Conservation (phyloP, 176 grass and related monocot genomes). For the Paspalum notatum region DNA sequence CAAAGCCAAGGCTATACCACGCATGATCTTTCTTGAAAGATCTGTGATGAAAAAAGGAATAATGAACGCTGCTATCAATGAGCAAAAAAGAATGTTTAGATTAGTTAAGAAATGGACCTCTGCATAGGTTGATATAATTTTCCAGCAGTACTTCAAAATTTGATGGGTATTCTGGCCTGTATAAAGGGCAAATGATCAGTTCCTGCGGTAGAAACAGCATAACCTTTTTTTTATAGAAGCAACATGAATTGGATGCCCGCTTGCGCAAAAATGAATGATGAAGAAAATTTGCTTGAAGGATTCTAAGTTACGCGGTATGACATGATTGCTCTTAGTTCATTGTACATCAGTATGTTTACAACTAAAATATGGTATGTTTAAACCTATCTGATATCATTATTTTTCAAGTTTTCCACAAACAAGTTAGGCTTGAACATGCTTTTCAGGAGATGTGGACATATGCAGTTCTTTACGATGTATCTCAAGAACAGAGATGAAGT, state of each 20-base stretch:
- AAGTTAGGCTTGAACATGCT: neutral
- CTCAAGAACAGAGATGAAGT: neutral
- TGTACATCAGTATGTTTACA: neutral
- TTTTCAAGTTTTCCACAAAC: neutral
- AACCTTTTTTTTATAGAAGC: neutral
- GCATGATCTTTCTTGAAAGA: slow-evolving; percentile 94
- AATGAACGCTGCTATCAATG: slow-evolving; percentile 8
- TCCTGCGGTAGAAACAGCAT: neutral
- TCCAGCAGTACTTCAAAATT: slow-evolving; percentile 73
- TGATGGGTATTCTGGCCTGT: slow-evolving; percentile 81
- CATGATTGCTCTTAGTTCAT: neutral
- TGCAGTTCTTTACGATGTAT: neutral
- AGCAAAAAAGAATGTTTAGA: slow-evolving; percentile 15
- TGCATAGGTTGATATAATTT: slow-evolving; percentile 66
- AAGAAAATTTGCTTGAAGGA: neutral
- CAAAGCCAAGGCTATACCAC: slow-evolving; percentile 88
- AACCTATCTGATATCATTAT: neutral
- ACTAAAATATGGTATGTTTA: neutral
- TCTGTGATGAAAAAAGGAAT: slow-evolving; percentile 40
- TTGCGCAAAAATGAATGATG: neutral
- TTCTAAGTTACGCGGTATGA: neutral
- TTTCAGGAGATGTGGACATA: slow-evolving; percentile 1
- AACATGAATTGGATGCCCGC: neutral
- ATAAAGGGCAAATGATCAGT: slow-evolving; percentile 13
- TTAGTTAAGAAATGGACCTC: slow-evolving; percentile 51